Evolutionary conservation across 1,284 basidiomycete species (phyloP).

Genomic region (Ceratobasidium sp.): DNA sequence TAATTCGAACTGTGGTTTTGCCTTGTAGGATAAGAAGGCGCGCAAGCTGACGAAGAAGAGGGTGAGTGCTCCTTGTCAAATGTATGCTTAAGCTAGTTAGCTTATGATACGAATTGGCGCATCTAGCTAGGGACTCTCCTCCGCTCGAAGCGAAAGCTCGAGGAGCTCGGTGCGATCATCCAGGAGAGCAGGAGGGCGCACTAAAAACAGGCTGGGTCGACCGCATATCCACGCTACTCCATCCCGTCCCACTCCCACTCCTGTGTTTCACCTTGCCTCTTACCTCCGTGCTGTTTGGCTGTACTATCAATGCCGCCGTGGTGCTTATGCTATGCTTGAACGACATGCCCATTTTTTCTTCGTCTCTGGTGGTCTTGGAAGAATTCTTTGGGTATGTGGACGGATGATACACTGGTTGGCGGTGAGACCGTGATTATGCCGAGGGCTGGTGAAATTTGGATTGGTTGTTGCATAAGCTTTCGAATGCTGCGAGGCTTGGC

Average conservation of each 20-base stretch:
- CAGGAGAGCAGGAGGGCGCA: conserved; percentile 84
- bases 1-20: conserved; percentile 2
- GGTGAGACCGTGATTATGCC: no score
- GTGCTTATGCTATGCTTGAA: conserved; percentile 46
- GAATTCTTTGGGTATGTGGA: no score
- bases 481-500: no score
- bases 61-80: conserved; percentile 68
- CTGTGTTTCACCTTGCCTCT: conserved; percentile 25
- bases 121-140: conserved; percentile 91
- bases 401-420: no score
- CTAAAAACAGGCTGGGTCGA: conserved; percentile 29
- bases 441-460: no score
- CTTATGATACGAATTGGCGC: conserved; percentile 33
- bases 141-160: conserved; percentile 97
- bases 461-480: no score
- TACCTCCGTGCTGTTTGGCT: conserved; percentile 40
- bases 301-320: conserved; percentile 22
- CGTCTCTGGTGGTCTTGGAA: no score
- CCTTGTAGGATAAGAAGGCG: conserved; percentile 92
- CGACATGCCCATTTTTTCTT: conserved; percentile 14
- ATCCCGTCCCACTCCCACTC: not conserved
- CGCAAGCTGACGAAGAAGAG: conserved; percentile 98
- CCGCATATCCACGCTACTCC: not conserved
- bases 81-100: conserved; percentile 16
- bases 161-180: conserved; percentile 92